phyloP scores from a whole-genome alignment of 306 rosid genomes.

The Vigna angularis region DNA sequence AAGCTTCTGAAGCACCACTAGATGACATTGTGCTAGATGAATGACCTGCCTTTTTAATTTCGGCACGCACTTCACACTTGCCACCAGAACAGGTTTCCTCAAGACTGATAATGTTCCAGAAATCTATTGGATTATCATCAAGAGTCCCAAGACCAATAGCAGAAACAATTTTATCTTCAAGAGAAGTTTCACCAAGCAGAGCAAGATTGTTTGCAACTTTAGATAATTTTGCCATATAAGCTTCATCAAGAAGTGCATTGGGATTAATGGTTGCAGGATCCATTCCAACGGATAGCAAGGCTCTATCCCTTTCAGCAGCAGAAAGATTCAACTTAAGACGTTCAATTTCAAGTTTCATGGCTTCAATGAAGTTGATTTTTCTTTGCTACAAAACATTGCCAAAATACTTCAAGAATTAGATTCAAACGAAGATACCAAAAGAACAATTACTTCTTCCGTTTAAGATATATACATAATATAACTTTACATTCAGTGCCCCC shows the following conservation, averaged over 20 bases:
- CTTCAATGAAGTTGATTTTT: slow-evolving; percentile 73
- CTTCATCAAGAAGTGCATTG: slow-evolving; percentile 76
- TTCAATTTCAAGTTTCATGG: slow-evolving; percentile 97
- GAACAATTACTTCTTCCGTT: slow-evolving; percentile 17
- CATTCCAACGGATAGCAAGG: slow-evolving; percentile 78
- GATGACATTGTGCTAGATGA: slow-evolving; percentile 51
- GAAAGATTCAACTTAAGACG: slow-evolving; percentile 87
- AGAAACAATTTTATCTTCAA: slow-evolving; percentile 85
- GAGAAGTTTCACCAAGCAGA: slow-evolving; percentile 81
- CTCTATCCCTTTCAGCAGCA: slow-evolving; percentile 97
- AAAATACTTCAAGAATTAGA: slow-evolving; percentile 38
- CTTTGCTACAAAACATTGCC: slow-evolving; percentile 60
- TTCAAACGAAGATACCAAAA: slow-evolving; percentile 23
- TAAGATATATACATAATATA: slow-evolving; percentile 4
- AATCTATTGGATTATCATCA: slow-evolving; percentile 75
- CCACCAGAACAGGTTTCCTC: slow-evolving; percentile 84
- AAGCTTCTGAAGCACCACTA: slow-evolving; percentile 53
- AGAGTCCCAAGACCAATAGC: slow-evolving; percentile 81
- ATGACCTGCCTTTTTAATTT: slow-evolving; percentile 51
- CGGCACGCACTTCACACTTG: slow-evolving; percentile 86
- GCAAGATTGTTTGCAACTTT: slow-evolving; percentile 85
- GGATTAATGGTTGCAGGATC: slow-evolving; percentile 94
- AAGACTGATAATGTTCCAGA: slow-evolving; percentile 81
- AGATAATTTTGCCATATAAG: slow-evolving; percentile 71
- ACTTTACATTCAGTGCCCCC: slow-evolving; percentile 9